phyloP scores from a whole-genome alignment of 2,329 filamentous ascomycete species.

The Chlorencoelia australis region DNA sequence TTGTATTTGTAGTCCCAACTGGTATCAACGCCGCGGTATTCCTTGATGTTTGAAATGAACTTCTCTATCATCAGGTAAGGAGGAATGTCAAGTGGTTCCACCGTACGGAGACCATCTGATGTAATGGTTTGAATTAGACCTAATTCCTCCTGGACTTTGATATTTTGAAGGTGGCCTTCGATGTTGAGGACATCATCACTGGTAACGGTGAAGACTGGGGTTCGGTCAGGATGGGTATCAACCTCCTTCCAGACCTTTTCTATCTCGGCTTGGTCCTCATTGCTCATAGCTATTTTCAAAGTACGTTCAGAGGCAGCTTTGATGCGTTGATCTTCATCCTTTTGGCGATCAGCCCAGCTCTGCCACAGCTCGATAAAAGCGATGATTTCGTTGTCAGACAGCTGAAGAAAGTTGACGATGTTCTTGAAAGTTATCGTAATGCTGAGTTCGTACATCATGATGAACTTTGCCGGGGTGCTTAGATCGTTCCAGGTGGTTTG shows the following conservation, averaged over 20 bases:
- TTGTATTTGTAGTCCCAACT: background rate
- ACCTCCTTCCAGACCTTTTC: too few species aligned
- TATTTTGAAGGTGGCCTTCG: background rate
- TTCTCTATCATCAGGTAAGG: background rate
- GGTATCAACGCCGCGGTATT: background rate
- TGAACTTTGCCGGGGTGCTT: background rate
- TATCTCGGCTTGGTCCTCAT: too few species aligned
- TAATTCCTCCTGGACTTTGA: background rate
- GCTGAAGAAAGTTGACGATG: accelerated
- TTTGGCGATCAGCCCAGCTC: too few species aligned
- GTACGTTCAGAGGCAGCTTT: too few species aligned
- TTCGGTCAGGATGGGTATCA: too few species aligned
- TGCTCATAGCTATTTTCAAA: too few species aligned
- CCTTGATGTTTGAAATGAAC: background rate
- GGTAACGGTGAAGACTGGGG: too few species aligned
- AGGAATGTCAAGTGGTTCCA: background rate
- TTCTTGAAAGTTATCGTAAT: background rate
- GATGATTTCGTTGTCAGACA: background rate
- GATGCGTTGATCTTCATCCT: too few species aligned
- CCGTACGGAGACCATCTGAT: background rate
- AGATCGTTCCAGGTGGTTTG: background rate
- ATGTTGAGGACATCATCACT: too few species aligned
- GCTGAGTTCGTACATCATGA: background rate
- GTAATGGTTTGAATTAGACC: background rate
- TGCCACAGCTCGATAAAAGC: accelerated